Base-by-base conservation (phyloP, 1,284 basidiomycete genomes). In the Anthracocystis panici-leucophaei region DNA sequence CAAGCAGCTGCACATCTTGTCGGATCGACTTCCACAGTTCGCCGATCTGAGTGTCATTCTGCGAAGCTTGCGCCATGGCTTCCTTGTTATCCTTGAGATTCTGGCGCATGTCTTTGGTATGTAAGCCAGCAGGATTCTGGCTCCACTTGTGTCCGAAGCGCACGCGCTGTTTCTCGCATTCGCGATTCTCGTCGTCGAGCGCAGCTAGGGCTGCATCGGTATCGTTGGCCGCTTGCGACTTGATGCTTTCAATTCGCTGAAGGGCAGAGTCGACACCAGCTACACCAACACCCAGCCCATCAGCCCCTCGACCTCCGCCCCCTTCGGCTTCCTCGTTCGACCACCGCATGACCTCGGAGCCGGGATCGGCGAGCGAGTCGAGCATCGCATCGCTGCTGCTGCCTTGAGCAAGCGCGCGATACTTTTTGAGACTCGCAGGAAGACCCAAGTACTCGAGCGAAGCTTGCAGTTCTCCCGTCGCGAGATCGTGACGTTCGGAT, bases 121-220 rank as follows among this genome's bases (percentile, higher is more conserved):
- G 69, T 42, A 76, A 23, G 23, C 68, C 60, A 21, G 92, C 91
- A 0, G 96, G 96, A n/a, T 90, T 89, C 85, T 98, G 96, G 9
- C 91, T 92, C 91, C 94, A 99, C 42, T 90, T 85, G 78, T 95
- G 92, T 35, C 92, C 92, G 85, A 94, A 94, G 85, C 92, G 92
- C 65, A 95, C 88, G 77, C 86, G 80, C 38, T 81, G 78, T 42
- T 80, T 76, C 63, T 87, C 87, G 78, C 86, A 87, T 33, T 85
- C 84, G 25, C 86, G 76, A 44, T 80, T 78, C 58, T 87, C 87
- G 9, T 72, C 79, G 44, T 85, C 82, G 7, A 84, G 75, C 10
- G 78, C 65, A 1, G 63, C 48, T 4, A 72, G 51, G 0, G 80
- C 74, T 0, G 68, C 61, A 7, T 78, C 72, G 40, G 84, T 62